phyloP scores from a whole-genome alignment of 495 filamentous ascomycete genomes.

The Pyrenopolyporus hunteri region DNA sequence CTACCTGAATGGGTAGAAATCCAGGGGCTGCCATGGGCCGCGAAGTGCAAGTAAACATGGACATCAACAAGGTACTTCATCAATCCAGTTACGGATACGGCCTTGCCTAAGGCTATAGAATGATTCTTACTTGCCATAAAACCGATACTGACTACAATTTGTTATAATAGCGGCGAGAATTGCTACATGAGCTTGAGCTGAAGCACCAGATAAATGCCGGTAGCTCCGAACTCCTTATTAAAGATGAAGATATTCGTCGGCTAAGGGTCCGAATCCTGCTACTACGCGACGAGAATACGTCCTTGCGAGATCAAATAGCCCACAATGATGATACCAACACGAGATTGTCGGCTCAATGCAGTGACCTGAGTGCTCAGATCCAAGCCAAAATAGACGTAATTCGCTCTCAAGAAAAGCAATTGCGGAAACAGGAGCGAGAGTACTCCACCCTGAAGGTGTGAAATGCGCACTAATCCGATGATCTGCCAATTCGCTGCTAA shows the following conservation, averaged over 20 bases:
- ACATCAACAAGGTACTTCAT: slow-evolving; percentile 47
- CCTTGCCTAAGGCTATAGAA: neutral
- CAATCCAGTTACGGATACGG: neutral
- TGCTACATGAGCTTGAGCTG: slow-evolving; percentile 62
- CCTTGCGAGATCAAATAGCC: slow-evolving; percentile 46
- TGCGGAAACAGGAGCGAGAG: slow-evolving; percentile 66
- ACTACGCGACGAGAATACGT: slow-evolving; percentile 69
- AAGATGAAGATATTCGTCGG: slow-evolving; percentile 71
- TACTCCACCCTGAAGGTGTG: slow-evolving; percentile 71
- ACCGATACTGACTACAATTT: slow-evolving; percentile 15
- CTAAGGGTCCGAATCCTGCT: slow-evolving; percentile 69
- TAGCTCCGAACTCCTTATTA: slow-evolving; percentile 63
- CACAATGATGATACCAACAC: slow-evolving; percentile 62
- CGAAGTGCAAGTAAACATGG: slow-evolving; percentile 48
- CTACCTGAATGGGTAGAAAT: slow-evolving; percentile 37
- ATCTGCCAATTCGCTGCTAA: slow-evolving; percentile 19
- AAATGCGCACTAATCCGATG: slow-evolving; percentile 7
- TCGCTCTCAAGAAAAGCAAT: slow-evolving; percentile 59
- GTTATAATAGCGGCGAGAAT: slow-evolving; percentile 40
- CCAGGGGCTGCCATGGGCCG: slow-evolving; percentile 33
- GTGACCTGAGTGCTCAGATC: slow-evolving; percentile 63
- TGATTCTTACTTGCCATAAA: neutral
- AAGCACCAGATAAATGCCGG: slow-evolving; percentile 66
- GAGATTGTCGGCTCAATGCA: slow-evolving; percentile 62
- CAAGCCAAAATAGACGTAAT: slow-evolving; percentile 61